phyloP scores from a whole-genome alignment of 495 filamentous ascomycete genomes.

The Aspergillus bridgeri region DNA sequence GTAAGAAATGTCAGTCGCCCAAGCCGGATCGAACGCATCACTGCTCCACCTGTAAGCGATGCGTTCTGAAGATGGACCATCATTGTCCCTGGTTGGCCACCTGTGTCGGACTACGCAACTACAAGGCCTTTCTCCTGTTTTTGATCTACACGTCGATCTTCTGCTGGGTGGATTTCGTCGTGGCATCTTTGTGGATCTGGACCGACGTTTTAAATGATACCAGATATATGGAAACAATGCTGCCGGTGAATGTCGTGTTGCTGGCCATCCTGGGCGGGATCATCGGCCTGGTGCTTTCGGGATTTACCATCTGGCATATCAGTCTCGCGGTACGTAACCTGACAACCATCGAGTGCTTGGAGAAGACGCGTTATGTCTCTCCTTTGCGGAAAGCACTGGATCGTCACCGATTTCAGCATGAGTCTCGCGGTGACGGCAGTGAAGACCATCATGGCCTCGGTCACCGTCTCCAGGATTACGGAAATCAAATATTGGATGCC shows the following conservation, averaged over 20 bases:
- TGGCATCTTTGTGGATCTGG: slow-evolving; percentile 75
- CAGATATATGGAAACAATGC: slow-evolving; percentile 60
- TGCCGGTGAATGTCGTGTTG: slow-evolving; percentile 89
- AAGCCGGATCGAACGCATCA: slow-evolving; percentile 98
- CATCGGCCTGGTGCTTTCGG: slow-evolving; percentile 80
- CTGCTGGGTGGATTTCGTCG: slow-evolving; percentile 74
- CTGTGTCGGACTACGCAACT: slow-evolving; percentile 89
- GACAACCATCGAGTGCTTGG: slow-evolving; percentile 93
- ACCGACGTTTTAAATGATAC: slow-evolving; percentile 66
- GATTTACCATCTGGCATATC: slow-evolving; percentile 93
- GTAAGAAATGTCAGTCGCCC: slow-evolving; percentile 91
- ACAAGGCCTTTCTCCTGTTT: slow-evolving; percentile 93
- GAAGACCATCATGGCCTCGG: slow-evolving; percentile 63
- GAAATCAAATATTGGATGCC: slow-evolving; percentile 72
- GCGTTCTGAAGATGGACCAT: slow-evolving; percentile 98
- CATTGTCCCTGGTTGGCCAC: slow-evolving; percentile 98
- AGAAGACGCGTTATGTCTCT: slow-evolving; percentile 88
- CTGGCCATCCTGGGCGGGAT: slow-evolving; percentile 84
- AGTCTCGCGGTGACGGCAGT: slow-evolving; percentile 8
- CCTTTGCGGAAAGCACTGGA: slow-evolving; percentile 70
- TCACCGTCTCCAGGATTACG: slow-evolving; percentile 58
- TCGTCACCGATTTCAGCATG: slow-evolving; percentile 51
- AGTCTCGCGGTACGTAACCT: slow-evolving; percentile 71
- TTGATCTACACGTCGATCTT: slow-evolving; percentile 87
- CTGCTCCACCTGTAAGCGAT: slow-evolving; percentile 87